Evolutionary conservation across 2,329 filamentous ascomycete species (phyloP), one percentile per base, ranked within the genome.

Genomic region (Aureobasidium sp.): DNA sequence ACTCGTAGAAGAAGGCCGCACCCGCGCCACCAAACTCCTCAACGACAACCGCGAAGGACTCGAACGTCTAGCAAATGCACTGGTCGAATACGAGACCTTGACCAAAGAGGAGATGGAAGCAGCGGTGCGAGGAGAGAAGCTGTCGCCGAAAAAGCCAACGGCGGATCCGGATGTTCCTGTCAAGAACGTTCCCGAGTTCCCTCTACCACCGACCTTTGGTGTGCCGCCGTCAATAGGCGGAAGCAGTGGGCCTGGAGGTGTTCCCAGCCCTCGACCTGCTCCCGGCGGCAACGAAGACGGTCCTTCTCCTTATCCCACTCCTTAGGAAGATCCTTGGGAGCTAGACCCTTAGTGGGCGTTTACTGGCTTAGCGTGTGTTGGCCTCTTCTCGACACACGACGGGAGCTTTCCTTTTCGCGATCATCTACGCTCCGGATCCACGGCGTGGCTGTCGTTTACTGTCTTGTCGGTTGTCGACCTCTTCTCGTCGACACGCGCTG

Each of bases 71-170:
- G 93, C 94, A 29, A 86, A 92, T 69, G 94, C 92, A 6, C 81
- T 99, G 10, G 85, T 99, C 35, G 87, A 96, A 74, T 97, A 96
- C 73, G 94, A 99, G 78, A 96, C 91, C 0, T 77, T 99, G 55
- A 88, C 88, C 72, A 89, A 87, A 73, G 85, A 88, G 3, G 94
- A 99, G 74, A 95, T 97, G 64, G 85, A 92, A 73, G 90, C 88
- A 77, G 89, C 97, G 6, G 86, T 99, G 64, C 84, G 83, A 57
- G 94, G 94, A 37, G 90, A 96, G 75, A 87, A 88, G 70, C 78
- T 99, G 38, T 43, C 31, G 3, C 79, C 85, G 0, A 88, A 89
- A 62, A 89, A 89, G 62, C 75, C 89, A 54, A 81, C 80, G 63
- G 77, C 74, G 42, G 69, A 84, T 63, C 79, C 83, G 21, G 74